Evolutionary conservation across 148 eudicot genomes (phyloP).

Genomic region (Amaranthus cruentus): DNA sequence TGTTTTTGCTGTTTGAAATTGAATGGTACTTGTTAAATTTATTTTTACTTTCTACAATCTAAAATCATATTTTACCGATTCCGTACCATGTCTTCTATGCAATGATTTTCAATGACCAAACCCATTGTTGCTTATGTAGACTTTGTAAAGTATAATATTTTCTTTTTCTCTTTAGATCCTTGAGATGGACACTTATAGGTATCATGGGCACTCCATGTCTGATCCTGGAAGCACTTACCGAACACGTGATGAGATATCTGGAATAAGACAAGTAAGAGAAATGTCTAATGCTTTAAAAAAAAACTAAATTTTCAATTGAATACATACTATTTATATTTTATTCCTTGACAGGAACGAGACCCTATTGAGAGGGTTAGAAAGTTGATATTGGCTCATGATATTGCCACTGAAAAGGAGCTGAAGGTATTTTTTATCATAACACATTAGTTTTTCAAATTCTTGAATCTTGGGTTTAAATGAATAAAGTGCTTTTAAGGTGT

Average conservation of each 20-base stretch:
- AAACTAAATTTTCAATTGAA: not conserved
- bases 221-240: constrained; percentile 99
- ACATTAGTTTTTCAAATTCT: too few relatives aligned
- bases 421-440: constrained; percentile 44
- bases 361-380: constrained; percentile 89
- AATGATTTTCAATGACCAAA: too few relatives aligned
- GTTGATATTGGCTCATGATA: constrained; percentile 65
- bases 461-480: not conserved
- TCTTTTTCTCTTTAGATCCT: constrained; percentile 54
- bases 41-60: too few relatives aligned
- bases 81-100: too few relatives aligned
- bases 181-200: constrained; percentile 98
- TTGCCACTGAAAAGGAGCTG: constrained; percentile 80
- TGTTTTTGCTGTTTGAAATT: not conserved
- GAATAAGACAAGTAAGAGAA: constrained; percentile 66
- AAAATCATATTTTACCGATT: too few relatives aligned
- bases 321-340: not conserved
- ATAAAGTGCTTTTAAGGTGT: not conserved
- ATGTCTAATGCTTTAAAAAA: not conserved
- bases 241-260: constrained; percentile 90
- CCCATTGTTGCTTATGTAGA: too few relatives aligned
- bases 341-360: constrained; percentile 76
- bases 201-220: constrained; percentile 99
- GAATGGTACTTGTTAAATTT: too few relatives aligned
- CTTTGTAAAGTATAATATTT: too few relatives aligned